Evolutionary conservation across 2,329 filamentous ascomycete genomes (phyloP).

Genomic region (Arthroderma uncinatum): DNA sequence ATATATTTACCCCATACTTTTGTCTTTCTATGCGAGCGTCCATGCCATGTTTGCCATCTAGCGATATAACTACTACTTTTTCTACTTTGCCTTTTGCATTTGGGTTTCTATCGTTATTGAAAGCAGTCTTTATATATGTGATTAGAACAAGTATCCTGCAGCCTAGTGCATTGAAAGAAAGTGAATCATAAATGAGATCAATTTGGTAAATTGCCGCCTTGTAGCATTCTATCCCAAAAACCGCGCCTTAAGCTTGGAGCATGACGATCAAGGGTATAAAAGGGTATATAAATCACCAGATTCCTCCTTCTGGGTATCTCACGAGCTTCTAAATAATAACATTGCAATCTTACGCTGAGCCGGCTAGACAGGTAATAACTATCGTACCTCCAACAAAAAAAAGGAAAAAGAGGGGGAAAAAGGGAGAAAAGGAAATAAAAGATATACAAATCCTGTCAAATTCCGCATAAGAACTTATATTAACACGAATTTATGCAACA

Average conservation of each 20-base stretch:
- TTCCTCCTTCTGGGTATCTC: neutral
- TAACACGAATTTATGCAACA: neutral
- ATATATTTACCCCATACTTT: neutral
- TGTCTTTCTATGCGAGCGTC: neutral
- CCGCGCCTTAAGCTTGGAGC: neutral
- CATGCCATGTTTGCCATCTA: neutral
- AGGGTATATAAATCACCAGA: neutral
- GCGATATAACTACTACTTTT: neutral
- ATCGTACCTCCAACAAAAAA: too few relatives aligned
- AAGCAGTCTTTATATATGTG: neutral
- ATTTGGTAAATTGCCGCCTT: neutral
- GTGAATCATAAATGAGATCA: neutral
- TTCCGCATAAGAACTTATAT: neutral
- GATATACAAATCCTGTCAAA: too few relatives aligned
- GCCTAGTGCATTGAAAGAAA: neutral
- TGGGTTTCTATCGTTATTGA: neutral
- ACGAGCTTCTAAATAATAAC: neutral
- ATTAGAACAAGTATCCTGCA: neutral
- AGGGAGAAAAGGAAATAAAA: too few relatives aligned
- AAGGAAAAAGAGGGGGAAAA: too few relatives aligned
- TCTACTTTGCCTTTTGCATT: neutral
- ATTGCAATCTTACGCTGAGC: neutral
- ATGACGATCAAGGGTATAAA: neutral
- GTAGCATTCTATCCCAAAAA: neutral
- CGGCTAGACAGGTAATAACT: neutral